Evolutionary conservation across 2,329 filamentous ascomycete genomes (phyloP), one percentile per base, ranked within the genome.

Genomic region (Colletotrichum falcatum): DNA sequence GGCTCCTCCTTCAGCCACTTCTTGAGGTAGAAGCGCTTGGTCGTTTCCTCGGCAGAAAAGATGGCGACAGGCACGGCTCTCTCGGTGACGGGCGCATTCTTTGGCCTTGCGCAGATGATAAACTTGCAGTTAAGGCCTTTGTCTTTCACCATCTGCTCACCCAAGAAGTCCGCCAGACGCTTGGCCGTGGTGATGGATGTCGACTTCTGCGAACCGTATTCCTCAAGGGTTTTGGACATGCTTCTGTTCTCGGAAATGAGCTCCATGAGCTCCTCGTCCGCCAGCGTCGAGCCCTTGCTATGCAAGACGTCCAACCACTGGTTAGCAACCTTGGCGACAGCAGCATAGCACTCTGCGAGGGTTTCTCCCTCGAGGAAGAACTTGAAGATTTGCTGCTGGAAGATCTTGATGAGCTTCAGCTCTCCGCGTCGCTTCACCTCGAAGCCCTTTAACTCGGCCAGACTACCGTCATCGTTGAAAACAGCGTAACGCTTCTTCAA

Each of bases 81-180:
- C 74, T 99, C 97, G 0, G 96, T 99, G 72, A 99, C 95, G 1
- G 96, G 95, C 0, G 95, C 94, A 77, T 93, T 93, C 77, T 91
- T 93, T 5, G 96, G 96, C 73, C 88, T 90, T 18, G 94, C 88
- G 61, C 95, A 97, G 77, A 99, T 98, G 79, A 99, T 98, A 81
- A 98, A 99, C 82, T 98, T 98, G 90, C 96, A 99, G 84, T 99
- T 99, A 75, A 99, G 81, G 4, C 96, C 96, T 81, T 98, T 99
- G 82, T 99, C 97, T 78, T 99, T 99, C 76, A 98, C 91, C 97
- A 99, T 99, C 78, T 97, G 94, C 79, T 98, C 95, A 44, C 96
- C 96, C 72, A 99, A 79, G 78, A 99, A 99, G 77, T 99, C 96
- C 44, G 96, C 96, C 51, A 99, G 83, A 73, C 96, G 94, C 77